Conservation (phyloP, 371 early-diverging fungal species). For the Batrachochytrium dendrobatidis region DNA sequence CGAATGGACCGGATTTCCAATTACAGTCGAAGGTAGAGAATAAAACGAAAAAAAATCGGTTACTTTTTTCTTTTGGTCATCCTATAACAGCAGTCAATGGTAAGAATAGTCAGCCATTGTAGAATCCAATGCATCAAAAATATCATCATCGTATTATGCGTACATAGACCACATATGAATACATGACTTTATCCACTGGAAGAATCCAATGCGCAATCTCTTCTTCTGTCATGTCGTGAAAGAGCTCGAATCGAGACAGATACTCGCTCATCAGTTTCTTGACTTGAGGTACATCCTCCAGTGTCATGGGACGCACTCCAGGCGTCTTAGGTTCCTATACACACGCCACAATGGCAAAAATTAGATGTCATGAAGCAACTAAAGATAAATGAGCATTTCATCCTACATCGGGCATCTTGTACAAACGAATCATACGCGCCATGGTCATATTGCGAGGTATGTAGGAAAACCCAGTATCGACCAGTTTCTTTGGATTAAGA, state of each 20-base stretch:
- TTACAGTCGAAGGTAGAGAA: slow-evolving; percentile 80
- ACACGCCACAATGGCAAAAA: slow-evolving; percentile 5
- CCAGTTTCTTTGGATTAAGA: slow-evolving; percentile 86
- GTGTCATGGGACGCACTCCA: slow-evolving; percentile 74
- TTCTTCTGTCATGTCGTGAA: slow-evolving; percentile 69
- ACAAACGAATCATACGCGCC: slow-evolving; percentile 61
- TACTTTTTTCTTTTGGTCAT: slow-evolving; percentile 51
- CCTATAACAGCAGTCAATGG: slow-evolving; percentile 33
- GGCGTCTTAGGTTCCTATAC: slow-evolving; percentile 43
- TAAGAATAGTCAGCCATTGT: neutral
- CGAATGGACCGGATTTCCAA: slow-evolving; percentile 63
- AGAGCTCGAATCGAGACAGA: slow-evolving; percentile 56
- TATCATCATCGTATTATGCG: neutral
- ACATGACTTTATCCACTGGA: slow-evolving; percentile 75
- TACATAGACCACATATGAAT: slow-evolving; percentile 88
- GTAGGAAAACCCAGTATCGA: slow-evolving; percentile 86
- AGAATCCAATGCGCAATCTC: slow-evolving; percentile 90
- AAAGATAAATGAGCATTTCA: neutral
- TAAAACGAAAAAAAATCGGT: slow-evolving; percentile 91
- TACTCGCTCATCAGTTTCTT: slow-evolving; percentile 65
- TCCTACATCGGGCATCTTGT: slow-evolving; percentile 61
- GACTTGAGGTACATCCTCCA: slow-evolving; percentile 66
- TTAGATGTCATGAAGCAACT: neutral
- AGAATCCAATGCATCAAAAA: neutral
- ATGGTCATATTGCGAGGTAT: slow-evolving; percentile 66